A percentile compares a stretch with the other conserved stretches of the same genome.
These are phyloP conservation scores for Metarhizium brunneum DNA, from an alignment of 2,329 filamentous ascomycete genomes.

Conservation along the genomic window DNA sequence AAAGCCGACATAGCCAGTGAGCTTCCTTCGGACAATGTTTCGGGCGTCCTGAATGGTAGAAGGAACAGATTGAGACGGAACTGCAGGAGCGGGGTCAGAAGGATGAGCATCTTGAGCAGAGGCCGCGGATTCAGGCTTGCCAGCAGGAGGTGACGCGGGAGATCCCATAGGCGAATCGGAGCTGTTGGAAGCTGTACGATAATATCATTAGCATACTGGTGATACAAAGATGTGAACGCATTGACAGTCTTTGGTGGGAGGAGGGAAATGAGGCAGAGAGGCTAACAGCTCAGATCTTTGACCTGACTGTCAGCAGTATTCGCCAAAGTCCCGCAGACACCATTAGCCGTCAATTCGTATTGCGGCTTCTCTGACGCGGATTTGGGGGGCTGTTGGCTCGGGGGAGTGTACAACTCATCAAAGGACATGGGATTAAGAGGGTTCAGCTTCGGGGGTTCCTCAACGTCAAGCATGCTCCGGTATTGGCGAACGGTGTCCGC, in stretches of 20 bases:
- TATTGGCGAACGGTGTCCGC: conserved; percentile 23
- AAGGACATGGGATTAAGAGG: conserved; percentile 34
- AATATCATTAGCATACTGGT: conserved; percentile 3
- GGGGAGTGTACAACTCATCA: conserved; percentile 33
- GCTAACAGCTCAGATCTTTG: conserved; percentile 24
- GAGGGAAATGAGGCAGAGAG: conserved; percentile 9
- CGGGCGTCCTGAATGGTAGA: conserved; percentile 61
- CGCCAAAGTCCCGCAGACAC: neutral
- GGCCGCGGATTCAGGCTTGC: conserved; percentile 24
- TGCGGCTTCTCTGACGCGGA: neutral
- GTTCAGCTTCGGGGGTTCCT: conserved; percentile 35
- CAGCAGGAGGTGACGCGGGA: conserved; percentile 30
- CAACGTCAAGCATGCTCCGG: conserved; percentile 46
- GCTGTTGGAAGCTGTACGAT: conserved; percentile 34
- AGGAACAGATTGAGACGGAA: conserved; percentile 22
- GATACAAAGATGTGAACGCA: conserved; percentile 12
- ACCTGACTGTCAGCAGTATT: neutral
- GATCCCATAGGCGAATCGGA: conserved; percentile 33
- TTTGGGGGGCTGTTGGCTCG: conserved; percentile 14
- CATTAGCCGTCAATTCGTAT: neutral
- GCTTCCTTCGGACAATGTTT: conserved; percentile 96
- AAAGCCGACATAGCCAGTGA: conserved; percentile 97
- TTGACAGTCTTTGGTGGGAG: neutral
- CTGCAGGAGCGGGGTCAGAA: conserved; percentile 26
- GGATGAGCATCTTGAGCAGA: conserved; percentile 20